Conservation (phyloP, 371 early-diverging fungal species). For the Vairimorpha apis region DNA sequence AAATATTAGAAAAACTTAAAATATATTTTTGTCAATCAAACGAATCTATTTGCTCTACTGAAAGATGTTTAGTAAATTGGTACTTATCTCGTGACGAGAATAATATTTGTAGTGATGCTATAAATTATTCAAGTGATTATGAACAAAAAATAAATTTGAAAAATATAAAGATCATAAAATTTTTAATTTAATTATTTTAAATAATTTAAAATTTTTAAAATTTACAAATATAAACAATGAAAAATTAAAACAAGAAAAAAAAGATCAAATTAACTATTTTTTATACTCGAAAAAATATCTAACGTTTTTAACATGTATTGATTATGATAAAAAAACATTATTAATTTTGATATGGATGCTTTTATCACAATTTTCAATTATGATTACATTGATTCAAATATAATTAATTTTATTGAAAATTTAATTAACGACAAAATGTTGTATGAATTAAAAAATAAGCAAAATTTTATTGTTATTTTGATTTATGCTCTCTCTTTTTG, state of each 20-base stretch:
- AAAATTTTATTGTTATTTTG: conserved; percentile 20
- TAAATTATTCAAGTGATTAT: neutral
- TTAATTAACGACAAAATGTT: neutral
- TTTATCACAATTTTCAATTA: conserved; percentile 11
- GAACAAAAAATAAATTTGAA: neutral
- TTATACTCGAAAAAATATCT: conserved; percentile 3
- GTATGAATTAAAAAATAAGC: neutral
- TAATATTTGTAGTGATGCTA: neutral
- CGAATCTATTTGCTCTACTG: neutral
- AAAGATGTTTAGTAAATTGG: neutral
- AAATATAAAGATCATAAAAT: neutral
- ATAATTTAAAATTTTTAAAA: neutral
- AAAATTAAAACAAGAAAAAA: neutral
- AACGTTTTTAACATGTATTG: conserved; percentile 2
- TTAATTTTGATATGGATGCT: neutral
- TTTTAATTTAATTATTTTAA: neutral
- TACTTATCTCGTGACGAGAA: neutral
- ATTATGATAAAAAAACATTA: conserved; percentile 6
- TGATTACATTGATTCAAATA: conserved; percentile 10
- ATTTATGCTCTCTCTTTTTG: neutral
- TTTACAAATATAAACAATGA: neutral
- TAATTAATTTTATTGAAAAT: conserved; percentile 9
- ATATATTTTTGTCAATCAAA: no score
- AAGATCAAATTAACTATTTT: neutral
- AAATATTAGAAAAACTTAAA: no score